Evolutionary conservation across 2,329 filamentous ascomycete species (phyloP), one percentile per base, ranked within the genome.

Genomic region (Talaromyces atroroseus): DNA sequence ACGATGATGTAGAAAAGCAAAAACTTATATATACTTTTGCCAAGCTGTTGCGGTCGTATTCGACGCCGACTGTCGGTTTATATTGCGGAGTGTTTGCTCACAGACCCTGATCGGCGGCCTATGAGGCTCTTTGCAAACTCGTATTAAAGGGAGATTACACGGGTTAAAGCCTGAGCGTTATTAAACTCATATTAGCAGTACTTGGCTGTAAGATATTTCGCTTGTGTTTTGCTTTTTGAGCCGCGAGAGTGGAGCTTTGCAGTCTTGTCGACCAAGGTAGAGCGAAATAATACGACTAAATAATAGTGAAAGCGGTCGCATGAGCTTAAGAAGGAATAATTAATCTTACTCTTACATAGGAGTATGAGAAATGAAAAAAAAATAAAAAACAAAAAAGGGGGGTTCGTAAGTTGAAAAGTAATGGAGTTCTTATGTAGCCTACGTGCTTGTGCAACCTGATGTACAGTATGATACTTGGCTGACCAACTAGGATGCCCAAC

Each of bases 101-200:
- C 51, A 42, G 32, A 45, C 26, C 42, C 48, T 36, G 51, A 40
- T 49, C 36, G 29, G 26, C 36, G 24, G 20, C 49, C 55, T 57
- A 57, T 53, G 18, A 46, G 36, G 38, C 42, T 52, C 49, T 49
- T 40, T 10, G 29, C 12, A 2, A 40, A 20, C 52, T 54, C 52
- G 52, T 21, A 47, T 32, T 48, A 48, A 24, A 44, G 29, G 21
- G n/a, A 24, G 46, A 24, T 2, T 40, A 40, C 8, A 48, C 24
- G 5, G 12, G 14, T 54, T 29, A 48, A 20, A 7, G 42, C 38
- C 52, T 48, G 16, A 45, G 44, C 52, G 40, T 38, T 32, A 48
- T 29, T 44, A 32, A 45, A 29, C 29, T 52, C 42, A 21, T 29
- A 23, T 51, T 42, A 51, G 36, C 23, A 5, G 20, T 40, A 16